A percentile compares a stretch with the other conserved stretches of the same genome.
These are phyloP conservation scores for Papilionanthe hybrid DNA, from an alignment of 116 monocot genomes.

Conservation along the genomic window DNA sequence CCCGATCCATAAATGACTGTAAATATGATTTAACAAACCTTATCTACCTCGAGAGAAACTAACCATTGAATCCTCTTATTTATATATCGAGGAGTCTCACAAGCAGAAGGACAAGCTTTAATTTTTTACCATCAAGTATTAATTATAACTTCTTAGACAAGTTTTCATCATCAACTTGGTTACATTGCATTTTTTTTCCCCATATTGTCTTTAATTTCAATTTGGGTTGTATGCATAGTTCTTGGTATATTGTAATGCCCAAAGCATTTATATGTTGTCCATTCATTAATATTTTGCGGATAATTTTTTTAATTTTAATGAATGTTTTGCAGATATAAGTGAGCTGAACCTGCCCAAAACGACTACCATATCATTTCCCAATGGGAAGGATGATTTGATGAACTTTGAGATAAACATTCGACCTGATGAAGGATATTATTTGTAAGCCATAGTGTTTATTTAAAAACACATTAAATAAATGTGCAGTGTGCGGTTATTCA, in stretches of 20 bases:
- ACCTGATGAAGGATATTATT: constrained; percentile 92
- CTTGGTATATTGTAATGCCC: not conserved
- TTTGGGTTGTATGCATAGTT: not conserved
- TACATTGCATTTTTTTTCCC: not conserved
- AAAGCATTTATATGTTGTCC: not conserved
- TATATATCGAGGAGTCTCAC: too few relatives aligned
- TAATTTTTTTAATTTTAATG: not conserved
- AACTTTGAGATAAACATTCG: constrained; percentile 80
- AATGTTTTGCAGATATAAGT: constrained; percentile 59
- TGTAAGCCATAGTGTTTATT: constrained; percentile 32
- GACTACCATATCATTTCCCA: constrained; percentile 72
- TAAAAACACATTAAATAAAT: not conserved
- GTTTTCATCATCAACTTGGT: not conserved
- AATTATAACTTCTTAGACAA: not conserved
- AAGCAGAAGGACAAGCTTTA: too few relatives aligned
- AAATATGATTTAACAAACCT: too few relatives aligned
- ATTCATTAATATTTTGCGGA: not conserved
- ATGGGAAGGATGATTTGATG: constrained; percentile 95
- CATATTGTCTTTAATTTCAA: not conserved
- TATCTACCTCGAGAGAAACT: too few relatives aligned
- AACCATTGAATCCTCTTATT: too few relatives aligned
- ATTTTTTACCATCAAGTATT: not conserved
- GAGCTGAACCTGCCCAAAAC: constrained; percentile 85
- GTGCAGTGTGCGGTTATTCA: not conserved
- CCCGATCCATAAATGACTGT: too few relatives aligned